Evolutionary conservation across 176 grass and related monocot species (phyloP), one percentile per base, ranked within the genome.

Genomic region (Echinochloa phyllopogon): DNA sequence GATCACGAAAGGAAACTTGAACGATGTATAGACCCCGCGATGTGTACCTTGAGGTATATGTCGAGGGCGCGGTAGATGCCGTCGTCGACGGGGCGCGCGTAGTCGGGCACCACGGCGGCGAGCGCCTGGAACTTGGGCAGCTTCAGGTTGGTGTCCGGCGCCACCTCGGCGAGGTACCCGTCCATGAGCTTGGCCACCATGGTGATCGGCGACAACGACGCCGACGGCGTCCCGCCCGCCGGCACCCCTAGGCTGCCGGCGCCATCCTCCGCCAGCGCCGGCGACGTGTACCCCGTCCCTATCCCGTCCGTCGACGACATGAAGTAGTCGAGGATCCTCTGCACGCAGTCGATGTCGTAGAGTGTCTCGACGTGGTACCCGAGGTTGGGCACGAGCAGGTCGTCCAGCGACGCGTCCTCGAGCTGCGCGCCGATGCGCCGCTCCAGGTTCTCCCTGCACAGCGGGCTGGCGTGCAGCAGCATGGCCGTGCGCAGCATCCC

Each of bases 261-360:
- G 3, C 81, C 86, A 0, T 97, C 92, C 51, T 90, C 90, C 9
- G 45, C 82, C 83, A 68, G 37, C 27, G 53, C 90, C 29, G 81
- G 81, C 24, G 92, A 88, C 69, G 88, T 84, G 74, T 59, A 88
- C 60, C 82, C 80, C 0, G 79, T 87, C 61, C 81, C 84, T 27
- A 79, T 73, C 55, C 88, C 85, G 72, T 92, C 90, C 45, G 81
- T 84, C 0, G 86, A 84, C 69, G 87, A 80, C 92, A 97, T 94
- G 86, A 97, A 97, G 77, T 97, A 91, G 50, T 94, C 92, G 3
- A 97, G 86, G 44, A 97, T 92, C 80, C 95, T 69, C 77, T 97
- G 95, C 72, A 97, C 83, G 81, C 92, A 92, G 74, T 94, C 95
- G 42, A 97, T 88, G 77, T 97, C 95, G 49, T 97, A 97, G 7